Base-by-base conservation (phyloP, 495 filamentous ascomycete species). In the Pseudoneurospora amorphoporcata region DNA sequence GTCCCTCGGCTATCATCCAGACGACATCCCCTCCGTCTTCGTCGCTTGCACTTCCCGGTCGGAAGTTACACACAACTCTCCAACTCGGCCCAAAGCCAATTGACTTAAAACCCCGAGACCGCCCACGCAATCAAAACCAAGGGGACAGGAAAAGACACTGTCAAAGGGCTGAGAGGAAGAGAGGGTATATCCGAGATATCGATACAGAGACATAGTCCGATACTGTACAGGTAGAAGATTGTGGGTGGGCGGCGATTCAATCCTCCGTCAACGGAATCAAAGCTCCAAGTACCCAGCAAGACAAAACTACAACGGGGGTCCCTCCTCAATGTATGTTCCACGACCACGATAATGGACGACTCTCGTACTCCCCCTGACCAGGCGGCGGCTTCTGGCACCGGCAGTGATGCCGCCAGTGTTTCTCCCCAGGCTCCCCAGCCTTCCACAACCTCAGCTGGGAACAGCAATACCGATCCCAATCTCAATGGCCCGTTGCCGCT, bases 301-400 rank as follows among this genome's bases (percentile, higher is more conserved):
- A 65, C 53, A 65, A 35, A 65, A 35, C 35, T 58, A 3, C 29
- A 71, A 45, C 70, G 32, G 42, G 23, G 42, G 42, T 29, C 39
- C 42, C 29, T 65, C 53, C 75, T 77, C 75, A 71, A 80, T 80
- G 78, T 71, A 39, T 72, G 75, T 81, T 80, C 77, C 77, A 80
- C 79, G 69, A 76, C 77, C 73, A 72, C 78, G 75, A 81, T 79
- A 80, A 81, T 81, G 79, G 78, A 79, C 68, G 78, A 81, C 76
- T 71, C 77, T 78, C 77, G 78, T 80, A 76, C 76, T 77, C 72
- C 78, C 74, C 41, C 75, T 71, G 74, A 80, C 74, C 70, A 73
- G 70, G 75, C 77, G 70, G 75, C 77, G 72, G 74, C 76, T 78
- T 73, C 78, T 70, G 70, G 80, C 74, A 58, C 73, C 75, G 73